These are phyloP conservation scores for Yueomyces sinensis DNA, from an alignment of 805 yeast species.

Conservation along the genomic window DNA sequence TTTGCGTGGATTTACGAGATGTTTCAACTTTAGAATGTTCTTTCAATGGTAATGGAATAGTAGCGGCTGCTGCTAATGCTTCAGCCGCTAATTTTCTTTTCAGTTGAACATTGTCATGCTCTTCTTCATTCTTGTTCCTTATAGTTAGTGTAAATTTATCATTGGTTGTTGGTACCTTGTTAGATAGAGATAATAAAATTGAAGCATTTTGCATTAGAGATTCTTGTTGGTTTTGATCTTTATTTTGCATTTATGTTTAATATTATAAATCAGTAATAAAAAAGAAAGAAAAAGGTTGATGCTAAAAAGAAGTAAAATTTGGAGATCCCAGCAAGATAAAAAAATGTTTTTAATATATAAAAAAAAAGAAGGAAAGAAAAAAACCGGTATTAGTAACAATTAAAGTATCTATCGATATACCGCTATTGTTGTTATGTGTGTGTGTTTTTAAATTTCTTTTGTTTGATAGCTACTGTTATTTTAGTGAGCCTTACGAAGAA, in stretches of 20 bases:
- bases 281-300: neutral
- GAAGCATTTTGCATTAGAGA: neutral
- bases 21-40: neutral
- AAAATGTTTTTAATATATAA: no score
- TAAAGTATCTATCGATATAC: no score
- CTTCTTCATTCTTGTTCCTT: no score
- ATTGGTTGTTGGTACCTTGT: no score
- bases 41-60: conserved; percentile 48
- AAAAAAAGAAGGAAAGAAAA: neutral
- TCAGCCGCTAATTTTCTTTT: conserved; percentile 75
- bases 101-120: no score
- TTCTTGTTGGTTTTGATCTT: neutral
- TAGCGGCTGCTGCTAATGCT: conserved; percentile 73
- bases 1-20: neutral
- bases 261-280: no score
- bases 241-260: neutral
- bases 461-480: no score
- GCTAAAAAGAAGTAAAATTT: neutral
- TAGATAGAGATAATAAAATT: neutral
- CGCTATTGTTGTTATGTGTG: no score
- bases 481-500: no score
- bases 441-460: no score
- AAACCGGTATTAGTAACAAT: no score
- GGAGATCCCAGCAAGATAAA: neutral
- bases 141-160: no score